These are phyloP conservation scores for Cutaneotrichosporon sp. DNA, from an alignment of 1,284 basidiomycete genomes.

Conservation along the genomic window DNA sequence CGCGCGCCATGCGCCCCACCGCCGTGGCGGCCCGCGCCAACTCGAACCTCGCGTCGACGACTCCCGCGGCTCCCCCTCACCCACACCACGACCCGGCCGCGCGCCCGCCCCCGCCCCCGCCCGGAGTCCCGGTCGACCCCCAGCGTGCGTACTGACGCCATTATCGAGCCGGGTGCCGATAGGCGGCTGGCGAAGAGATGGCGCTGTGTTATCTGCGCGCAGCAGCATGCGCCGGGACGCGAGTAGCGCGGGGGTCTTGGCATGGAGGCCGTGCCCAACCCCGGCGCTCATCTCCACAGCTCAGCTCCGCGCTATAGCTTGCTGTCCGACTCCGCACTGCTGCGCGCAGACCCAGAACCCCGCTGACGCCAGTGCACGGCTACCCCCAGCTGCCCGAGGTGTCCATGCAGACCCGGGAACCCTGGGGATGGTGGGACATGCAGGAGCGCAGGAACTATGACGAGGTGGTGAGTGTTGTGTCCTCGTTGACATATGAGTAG, in stretches of 20 bases:
- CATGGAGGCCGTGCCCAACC: too few species aligned
- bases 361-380: slow-evolving; percentile 49
- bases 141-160: slow-evolving; percentile 40
- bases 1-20: slow-evolving; percentile 1
- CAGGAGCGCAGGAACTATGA: slow-evolving; percentile 80
- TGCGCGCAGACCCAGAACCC: neutral
- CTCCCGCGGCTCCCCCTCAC: slow-evolving; percentile 3
- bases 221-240: too few species aligned
- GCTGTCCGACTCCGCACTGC: too few species aligned
- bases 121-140: slow-evolving; percentile 43
- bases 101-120: slow-evolving; percentile 19
- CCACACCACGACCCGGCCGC: slow-evolving; percentile 19
- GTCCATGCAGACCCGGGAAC: slow-evolving; percentile 61
- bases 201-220: too few species aligned
- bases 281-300: too few species aligned
- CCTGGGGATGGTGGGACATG: slow-evolving; percentile 73
- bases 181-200: neutral
- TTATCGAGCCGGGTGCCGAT: too few species aligned
- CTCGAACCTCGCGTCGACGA: slow-evolving; percentile 4
- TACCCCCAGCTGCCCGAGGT: slow-evolving; percentile 72
- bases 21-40: neutral
- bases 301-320: too few species aligned
- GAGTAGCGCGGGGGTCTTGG: too few species aligned
- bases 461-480: slow-evolving; percentile 70
- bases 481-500: too few species aligned